Evolutionary conservation across 2,329 filamentous ascomycete genomes (phyloP).

Genomic region (Neofusicoccum umdonicola): DNA sequence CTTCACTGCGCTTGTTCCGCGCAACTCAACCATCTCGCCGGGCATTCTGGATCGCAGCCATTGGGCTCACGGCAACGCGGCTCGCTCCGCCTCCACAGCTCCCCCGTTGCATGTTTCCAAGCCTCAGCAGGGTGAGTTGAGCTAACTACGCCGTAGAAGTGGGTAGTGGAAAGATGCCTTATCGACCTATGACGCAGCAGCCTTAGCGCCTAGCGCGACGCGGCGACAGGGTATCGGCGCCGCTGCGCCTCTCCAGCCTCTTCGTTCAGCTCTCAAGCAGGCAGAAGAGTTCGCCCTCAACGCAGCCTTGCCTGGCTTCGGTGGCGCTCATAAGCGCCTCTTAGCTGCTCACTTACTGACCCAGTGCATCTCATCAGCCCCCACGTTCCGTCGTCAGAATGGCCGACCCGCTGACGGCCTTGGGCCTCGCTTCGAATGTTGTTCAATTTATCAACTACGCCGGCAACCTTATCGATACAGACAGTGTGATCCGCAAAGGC

Average conservation of each 20-base stretch:
- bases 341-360: neutral
- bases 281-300: neutral
- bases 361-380: neutral
- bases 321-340: slow-evolving; percentile 11
- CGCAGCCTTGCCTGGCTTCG: neutral
- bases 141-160: neutral
- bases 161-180: neutral
- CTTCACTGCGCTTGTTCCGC: neutral
- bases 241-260: slow-evolving; percentile 14
- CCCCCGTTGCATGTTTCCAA: neutral
- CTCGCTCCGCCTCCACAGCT: neutral
- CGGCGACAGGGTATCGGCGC: neutral
- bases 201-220: slow-evolving; percentile 6
- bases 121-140: neutral
- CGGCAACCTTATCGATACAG: neutral
- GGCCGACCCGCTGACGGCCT: slow-evolving; percentile 8
- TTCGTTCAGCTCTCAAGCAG: neutral
- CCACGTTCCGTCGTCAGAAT: neutral
- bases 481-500: neutral
- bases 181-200: neutral
- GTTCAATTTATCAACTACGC: slow-evolving; percentile 5
- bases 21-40: neutral
- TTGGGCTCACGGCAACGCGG: neutral
- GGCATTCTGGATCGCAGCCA: neutral
- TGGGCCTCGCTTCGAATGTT: slow-evolving; percentile 7